Percentiles rank a stretch among this genome's conserved stretches.
phyloP scores from a whole-genome alignment of 1,284 basidiomycete genomes.

The Trametes polyzona region DNA sequence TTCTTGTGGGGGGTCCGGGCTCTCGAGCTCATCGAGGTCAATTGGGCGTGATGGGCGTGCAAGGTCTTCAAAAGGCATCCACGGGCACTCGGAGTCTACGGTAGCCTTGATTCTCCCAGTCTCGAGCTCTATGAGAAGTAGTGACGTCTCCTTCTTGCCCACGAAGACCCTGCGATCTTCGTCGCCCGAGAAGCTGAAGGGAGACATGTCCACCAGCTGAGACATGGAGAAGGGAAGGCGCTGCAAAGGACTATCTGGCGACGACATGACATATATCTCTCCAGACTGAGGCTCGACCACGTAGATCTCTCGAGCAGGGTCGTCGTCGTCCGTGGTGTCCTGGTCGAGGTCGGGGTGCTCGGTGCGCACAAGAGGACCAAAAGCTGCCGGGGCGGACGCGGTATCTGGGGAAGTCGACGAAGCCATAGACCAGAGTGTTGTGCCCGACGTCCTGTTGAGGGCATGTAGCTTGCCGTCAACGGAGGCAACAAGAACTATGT shows the following conservation, averaged over 20 bases:
- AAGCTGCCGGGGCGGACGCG: slow-evolving; percentile 51
- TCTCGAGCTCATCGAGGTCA: slow-evolving; percentile 72
- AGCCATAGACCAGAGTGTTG: slow-evolving; percentile 81
- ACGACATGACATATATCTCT: slow-evolving; percentile 82
- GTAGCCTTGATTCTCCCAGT: slow-evolving; percentile 83
- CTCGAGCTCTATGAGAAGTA: slow-evolving; percentile 81
- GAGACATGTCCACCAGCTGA: slow-evolving; percentile 86
- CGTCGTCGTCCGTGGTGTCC: slow-evolving; percentile 57
- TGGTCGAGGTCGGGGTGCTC: slow-evolving; percentile 59
- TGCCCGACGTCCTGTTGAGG: slow-evolving; percentile 79
- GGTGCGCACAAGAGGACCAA: slow-evolving; percentile 75
- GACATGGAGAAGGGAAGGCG: slow-evolving; percentile 86
- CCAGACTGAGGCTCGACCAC: slow-evolving; percentile 91
- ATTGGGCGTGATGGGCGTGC: slow-evolving; percentile 42
- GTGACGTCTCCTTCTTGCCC: slow-evolving; percentile 82
- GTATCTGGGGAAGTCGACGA: slow-evolving; percentile 47
- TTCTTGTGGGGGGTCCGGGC: slow-evolving; percentile 45
- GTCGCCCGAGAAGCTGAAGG: slow-evolving; percentile 76
- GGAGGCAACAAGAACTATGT: slow-evolving; percentile 83
- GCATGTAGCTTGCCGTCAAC: slow-evolving; percentile 93
- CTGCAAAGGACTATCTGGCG: slow-evolving; percentile 67
- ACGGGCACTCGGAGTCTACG: slow-evolving; percentile 77
- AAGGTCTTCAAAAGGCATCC: slow-evolving; percentile 68
- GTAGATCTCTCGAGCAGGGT: slow-evolving; percentile 73
- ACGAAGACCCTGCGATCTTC: slow-evolving; percentile 76